Base-by-base conservation (phyloP, 306 rosid species). In the Medicago lupulina region DNA sequence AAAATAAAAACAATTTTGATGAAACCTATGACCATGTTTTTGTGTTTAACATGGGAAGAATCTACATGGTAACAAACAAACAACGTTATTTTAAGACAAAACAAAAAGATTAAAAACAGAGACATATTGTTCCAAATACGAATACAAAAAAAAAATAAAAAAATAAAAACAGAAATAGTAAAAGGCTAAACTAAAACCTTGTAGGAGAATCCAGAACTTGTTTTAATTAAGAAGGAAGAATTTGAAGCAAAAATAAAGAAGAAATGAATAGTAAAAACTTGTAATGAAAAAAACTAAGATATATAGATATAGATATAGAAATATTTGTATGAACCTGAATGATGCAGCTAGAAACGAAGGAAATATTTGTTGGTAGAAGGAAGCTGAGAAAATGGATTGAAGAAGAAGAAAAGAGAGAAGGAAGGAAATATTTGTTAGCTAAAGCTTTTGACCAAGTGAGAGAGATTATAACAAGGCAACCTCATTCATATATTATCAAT, bases 391-490 rank as follows among this genome's bases (percentile, higher is more conserved):
- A 79, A 67, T 21, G 58, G 81, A 60, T 64, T 73, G 43, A 38
- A 67, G 8, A 80, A 65, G 11, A 28, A 31, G 28, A 23, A 82
- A 71, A 55, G 67, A 46, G 67, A 70, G 75, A 75, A 61, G 63
- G 69, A 83, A 83, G 59, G n/a, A n/a, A n/a, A n/a, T n/a, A n/a
- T n/a, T n/a, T n/a, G 31, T 49, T 15, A 38, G 81, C 54, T 60
- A 28, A 43, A 79, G 61, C 58, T 70, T 82, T 80, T 87, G 86
- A 86, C 82, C 70, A 74, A 54, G 61, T n/a, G 25, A 4, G 3
- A 53, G 59, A 61, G 47, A 59, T 73, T 77, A 60, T 73, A 67
- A 15, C 34, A 75, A 76, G 78, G 75, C 43, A 49, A 53, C 4
- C 36, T 38, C 57, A 13, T 76, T 71, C 41, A 50, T 51, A 65